A percentile compares a stretch with the other conserved stretches of the same genome.
Evolutionary conservation across 306 rosid genomes (phyloP).

Genomic region (Lotus japonicus): DNA sequence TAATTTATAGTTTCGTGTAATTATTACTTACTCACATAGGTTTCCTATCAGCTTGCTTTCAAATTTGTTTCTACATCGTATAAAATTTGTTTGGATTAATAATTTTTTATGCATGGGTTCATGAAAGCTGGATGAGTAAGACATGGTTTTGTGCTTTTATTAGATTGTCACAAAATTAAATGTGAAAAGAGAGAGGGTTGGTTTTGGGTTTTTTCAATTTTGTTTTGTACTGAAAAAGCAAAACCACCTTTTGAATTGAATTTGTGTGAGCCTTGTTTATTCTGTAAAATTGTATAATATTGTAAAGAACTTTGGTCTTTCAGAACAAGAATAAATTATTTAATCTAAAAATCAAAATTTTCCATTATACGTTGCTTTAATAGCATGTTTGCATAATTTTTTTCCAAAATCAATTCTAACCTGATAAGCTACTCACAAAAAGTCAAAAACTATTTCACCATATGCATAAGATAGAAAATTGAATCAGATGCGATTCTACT

Average conservation of each 20-base stretch:
- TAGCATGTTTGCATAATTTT: no score
- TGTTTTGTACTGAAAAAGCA: neutral
- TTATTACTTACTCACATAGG: neutral
- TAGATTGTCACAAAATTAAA: neutral
- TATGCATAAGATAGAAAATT: neutral
- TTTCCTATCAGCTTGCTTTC: no score
- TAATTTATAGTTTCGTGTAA: neutral
- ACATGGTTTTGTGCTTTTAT: neutral
- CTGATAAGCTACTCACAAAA: no score
- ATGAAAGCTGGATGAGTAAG: neutral
- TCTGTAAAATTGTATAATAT: neutral
- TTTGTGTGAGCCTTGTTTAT: neutral
- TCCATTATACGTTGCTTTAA: no score
- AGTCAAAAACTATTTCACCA: no score
- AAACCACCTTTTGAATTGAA: neutral
- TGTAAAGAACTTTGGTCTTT: no score
- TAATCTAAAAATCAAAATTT: no score
- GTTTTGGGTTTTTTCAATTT: neutral
- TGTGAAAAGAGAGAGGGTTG: neutral
- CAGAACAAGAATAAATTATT: no score
- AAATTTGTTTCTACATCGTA: neutral
- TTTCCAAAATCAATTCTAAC: no score
- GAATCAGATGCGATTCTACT: neutral
- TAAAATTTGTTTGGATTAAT: neutral
- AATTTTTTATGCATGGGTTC: neutral